Evolutionary conservation across 805 yeast genomes (phyloP), one percentile per base, ranked within the genome.

Genomic region (Dipodascus albidus): DNA sequence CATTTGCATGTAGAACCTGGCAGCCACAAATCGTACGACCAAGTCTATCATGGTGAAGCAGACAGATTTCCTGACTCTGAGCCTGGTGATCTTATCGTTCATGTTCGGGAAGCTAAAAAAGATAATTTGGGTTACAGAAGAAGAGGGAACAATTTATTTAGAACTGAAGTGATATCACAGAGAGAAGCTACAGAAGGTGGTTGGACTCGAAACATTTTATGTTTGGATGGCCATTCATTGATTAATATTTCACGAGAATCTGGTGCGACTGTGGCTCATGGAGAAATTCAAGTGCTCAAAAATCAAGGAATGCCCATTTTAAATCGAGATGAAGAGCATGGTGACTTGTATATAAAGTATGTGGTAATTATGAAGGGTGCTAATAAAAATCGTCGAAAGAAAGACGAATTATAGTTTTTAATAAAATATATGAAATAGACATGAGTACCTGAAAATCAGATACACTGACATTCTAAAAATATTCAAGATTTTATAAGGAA

Each of bases 271-370:
- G 81, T 86, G 1, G 58, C 70, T 48, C 71, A 81, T 61, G 95
- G 95, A 1, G 85, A 87, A 59, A 73, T 85, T 4, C 96, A 93
- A 66, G 67, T 74, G 2, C 59, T 91, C 33, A 70, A 74, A 57
- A 89, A 86, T 3, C 82, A 78, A 61, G 99, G 99, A 22, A 88
- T 93, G 97, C 98, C 98, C 1, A 57, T 73, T 3, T 59, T 62
- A 22, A 74, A 70, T 44, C 74, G 74, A 41, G 71, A 70, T 21
- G 80, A 75, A 50, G 76, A 71, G 70, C 61, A 53, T 53, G 78
- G 83, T 31, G 80, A 79, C 56, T 68, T 80, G 55, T 77, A 67
- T 60, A 67, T 80, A 21, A 74, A 74, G 50, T 74, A 73, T 57
- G 64, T 61, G 41, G 73, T 74, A 3, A 58, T 71, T 15, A 23